Conservation (phyloP, 2,329 filamentous ascomycete species). For the Diaporthe helianthi region DNA sequence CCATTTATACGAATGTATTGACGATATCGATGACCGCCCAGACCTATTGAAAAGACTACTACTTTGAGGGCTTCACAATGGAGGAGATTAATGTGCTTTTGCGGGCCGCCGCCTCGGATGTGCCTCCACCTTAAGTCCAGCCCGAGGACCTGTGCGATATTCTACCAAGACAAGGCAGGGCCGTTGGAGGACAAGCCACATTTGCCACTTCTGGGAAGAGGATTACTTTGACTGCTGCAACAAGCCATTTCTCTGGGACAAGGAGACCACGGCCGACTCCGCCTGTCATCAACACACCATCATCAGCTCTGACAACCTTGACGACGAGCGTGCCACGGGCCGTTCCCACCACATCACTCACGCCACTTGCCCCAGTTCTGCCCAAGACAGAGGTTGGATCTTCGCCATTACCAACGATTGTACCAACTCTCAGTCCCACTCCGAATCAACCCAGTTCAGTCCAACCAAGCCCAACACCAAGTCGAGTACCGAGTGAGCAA, state of each 20-base stretch:
- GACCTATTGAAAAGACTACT: background rate
- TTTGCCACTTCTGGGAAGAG: slow-evolving; percentile 13
- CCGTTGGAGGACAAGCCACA: background rate
- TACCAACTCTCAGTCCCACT: slow-evolving; percentile 1
- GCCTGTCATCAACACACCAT: background rate
- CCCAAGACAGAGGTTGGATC: background rate
- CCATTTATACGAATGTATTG: background rate
- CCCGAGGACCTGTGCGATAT: background rate
- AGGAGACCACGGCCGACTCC: background rate
- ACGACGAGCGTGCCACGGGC: slow-evolving; percentile 16
- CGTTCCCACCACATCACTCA: background rate
- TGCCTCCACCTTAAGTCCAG: background rate
- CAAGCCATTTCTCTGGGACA: slow-evolving; percentile 3
- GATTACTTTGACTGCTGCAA: slow-evolving; percentile 13
- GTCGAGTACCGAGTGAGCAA: background rate
- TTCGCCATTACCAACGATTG: background rate
- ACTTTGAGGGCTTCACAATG: background rate
- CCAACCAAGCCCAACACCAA: slow-evolving; percentile 3
- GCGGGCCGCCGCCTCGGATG: background rate
- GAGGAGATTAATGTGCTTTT: background rate
- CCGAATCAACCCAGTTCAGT: slow-evolving; percentile 2
- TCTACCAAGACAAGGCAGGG: slow-evolving; percentile 12
- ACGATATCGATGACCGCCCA: slow-evolving; percentile 4
- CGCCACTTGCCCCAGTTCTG: background rate
- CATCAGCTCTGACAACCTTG: background rate